These are phyloP conservation scores for Scedosporium dehoogii DNA, from an alignment of 2,329 filamentous ascomycete species.

Conservation along the genomic window DNA sequence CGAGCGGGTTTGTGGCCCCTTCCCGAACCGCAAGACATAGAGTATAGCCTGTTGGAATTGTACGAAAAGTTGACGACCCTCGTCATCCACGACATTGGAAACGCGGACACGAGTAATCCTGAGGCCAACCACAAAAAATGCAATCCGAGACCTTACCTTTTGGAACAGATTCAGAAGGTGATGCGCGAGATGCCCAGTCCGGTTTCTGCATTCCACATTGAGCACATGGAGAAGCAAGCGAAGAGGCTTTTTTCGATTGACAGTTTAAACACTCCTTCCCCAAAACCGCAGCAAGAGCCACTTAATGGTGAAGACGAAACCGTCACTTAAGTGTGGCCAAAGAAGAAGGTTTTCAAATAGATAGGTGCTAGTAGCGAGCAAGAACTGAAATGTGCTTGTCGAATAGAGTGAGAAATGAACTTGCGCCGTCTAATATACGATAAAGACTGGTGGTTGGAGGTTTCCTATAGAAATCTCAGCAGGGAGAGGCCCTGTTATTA, in stretches of 20 bases:
- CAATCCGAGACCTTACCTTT: constrained; percentile 13
- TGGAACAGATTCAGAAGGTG: constrained; percentile 12
- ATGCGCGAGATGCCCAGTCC: constrained; percentile 13
- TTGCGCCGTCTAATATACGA: too few relatives aligned
- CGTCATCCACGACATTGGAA: constrained; percentile 18
- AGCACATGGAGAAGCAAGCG: constrained; percentile 10
- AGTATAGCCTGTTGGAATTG: constrained; percentile 15
- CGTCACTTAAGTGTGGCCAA: too few relatives aligned
- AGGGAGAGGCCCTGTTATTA: too few relatives aligned
- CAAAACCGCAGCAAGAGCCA: too few relatives aligned
- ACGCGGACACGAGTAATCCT: constrained; percentile 5
- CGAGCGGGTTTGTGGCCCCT: constrained; percentile 22
- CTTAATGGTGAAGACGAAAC: too few relatives aligned
- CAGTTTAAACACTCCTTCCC: too few relatives aligned
- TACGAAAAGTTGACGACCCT: constrained; percentile 16
- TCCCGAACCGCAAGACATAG: constrained; percentile 14
- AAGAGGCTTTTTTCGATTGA: constrained; percentile 3
- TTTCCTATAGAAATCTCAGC: too few relatives aligned
- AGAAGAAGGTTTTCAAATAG: too few relatives aligned
- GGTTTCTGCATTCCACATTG: constrained; percentile 2
- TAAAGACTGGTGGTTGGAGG: too few relatives aligned
- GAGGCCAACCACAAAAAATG: constrained; percentile 13
- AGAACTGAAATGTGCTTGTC: too few relatives aligned
- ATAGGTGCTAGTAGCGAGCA: too few relatives aligned
- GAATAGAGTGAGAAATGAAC: too few relatives aligned